These are phyloP conservation scores for Kalanchoe fedtschenkoi DNA, from an alignment of 164 flowering plant genomes.

Conservation along the genomic window DNA sequence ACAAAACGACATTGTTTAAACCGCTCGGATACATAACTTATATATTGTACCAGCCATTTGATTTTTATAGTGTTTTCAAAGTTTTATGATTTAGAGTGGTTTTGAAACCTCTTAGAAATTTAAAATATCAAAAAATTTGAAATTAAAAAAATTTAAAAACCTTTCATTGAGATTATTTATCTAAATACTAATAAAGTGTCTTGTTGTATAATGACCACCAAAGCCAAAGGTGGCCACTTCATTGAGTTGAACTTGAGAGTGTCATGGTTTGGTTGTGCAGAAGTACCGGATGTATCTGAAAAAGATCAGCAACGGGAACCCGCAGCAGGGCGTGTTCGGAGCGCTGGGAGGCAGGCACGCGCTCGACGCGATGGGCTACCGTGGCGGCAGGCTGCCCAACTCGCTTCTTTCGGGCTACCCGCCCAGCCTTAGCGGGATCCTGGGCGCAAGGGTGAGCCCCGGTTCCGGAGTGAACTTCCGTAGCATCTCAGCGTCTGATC, in stretches of 20 bases:
- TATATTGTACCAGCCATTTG: too few relatives aligned
- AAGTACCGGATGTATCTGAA: conserved; percentile 84
- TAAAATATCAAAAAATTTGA: too few relatives aligned
- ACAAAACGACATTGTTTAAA: too few relatives aligned
- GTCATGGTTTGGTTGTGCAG: conserved; percentile 39
- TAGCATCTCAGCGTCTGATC: conserved; percentile 37
- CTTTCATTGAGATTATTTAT: too few relatives aligned
- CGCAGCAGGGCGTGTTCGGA: conserved; percentile 45
- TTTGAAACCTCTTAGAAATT: too few relatives aligned
- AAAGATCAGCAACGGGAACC: conserved; percentile 37
- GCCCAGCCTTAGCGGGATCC: conserved; percentile 25
- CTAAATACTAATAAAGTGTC: too few relatives aligned
- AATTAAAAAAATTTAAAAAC: too few relatives aligned
- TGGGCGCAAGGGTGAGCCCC: conserved; percentile 44
- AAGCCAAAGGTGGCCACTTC: too few relatives aligned
- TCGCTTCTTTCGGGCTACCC: conserved; percentile 15
- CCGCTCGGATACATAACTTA: too few relatives aligned
- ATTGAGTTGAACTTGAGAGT: neutral
- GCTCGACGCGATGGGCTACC: conserved; percentile 8
- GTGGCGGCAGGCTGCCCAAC: conserved; percentile 43
- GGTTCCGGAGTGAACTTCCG: conserved; percentile 35
- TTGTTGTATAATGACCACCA: too few relatives aligned
- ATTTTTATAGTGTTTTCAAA: too few relatives aligned
- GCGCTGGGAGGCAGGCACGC: conserved; percentile 52
- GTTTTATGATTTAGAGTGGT: too few relatives aligned